These are phyloP conservation scores for Jacaranda mimosifolia DNA, from an alignment of 257 asterid genomes.

Conservation along the genomic window DNA sequence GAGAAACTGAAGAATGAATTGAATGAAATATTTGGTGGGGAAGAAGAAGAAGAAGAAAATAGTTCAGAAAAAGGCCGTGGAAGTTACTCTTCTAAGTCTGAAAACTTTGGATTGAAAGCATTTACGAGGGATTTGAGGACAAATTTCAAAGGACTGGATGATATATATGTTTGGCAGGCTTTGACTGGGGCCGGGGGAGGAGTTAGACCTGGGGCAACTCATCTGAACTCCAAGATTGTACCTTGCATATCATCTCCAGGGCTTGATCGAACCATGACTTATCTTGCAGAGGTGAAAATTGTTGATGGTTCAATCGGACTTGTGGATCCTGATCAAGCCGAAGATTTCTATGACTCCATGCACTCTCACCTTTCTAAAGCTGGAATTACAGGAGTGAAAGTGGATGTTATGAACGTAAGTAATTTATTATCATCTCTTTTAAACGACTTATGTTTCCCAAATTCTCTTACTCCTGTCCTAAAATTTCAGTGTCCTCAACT, in stretches of 20 bases:
- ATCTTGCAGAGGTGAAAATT: slow-evolving; percentile 77
- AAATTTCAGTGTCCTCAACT: too few relatives aligned
- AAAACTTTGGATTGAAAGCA: slow-evolving; percentile 57
- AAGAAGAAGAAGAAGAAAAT: slow-evolving; percentile 17
- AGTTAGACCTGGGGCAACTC: slow-evolving; percentile 71
- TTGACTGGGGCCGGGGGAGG: slow-evolving; percentile 88
- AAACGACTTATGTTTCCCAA: background rate
- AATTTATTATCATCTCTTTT: background rate
- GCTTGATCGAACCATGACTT: slow-evolving; percentile 74
- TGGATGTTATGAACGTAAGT: slow-evolving; percentile 76
- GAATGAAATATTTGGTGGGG: slow-evolving; percentile 56
- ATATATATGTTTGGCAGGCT: slow-evolving; percentile 80
- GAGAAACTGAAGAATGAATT: slow-evolving; percentile 46
- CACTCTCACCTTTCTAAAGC: slow-evolving; percentile 66
- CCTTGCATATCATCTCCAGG: slow-evolving; percentile 70
- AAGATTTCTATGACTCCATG: slow-evolving; percentile 71
- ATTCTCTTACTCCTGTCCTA: background rate
- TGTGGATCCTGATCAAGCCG: slow-evolving; percentile 69
- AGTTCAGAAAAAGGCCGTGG: slow-evolving; percentile 39
- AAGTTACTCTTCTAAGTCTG: slow-evolving; percentile 44
- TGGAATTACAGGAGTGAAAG: slow-evolving; percentile 81
- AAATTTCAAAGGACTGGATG: slow-evolving; percentile 74
- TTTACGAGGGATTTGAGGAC: slow-evolving; percentile 59
- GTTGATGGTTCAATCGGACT: slow-evolving; percentile 80
- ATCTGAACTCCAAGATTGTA: slow-evolving; percentile 50